phyloP scores from a whole-genome alignment of 495 filamentous ascomycete species.

The Tuber aestivum region DNA sequence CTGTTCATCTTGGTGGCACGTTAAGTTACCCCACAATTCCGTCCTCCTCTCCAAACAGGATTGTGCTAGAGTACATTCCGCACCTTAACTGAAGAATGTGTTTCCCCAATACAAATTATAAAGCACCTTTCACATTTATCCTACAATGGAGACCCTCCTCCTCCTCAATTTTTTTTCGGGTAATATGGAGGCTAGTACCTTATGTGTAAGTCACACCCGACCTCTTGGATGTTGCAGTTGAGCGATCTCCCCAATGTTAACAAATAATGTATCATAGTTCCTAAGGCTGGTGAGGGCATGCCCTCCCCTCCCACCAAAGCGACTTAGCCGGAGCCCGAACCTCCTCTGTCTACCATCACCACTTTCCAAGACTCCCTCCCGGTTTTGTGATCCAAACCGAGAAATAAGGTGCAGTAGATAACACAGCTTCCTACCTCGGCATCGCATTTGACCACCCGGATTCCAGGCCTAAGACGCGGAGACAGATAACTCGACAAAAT shows the following conservation, averaged over 20 bases:
- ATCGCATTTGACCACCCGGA: neutral
- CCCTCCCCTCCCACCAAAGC: neutral
- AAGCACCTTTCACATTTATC: neutral
- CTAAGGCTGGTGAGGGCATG: neutral
- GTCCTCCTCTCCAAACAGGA: conserved; percentile 1
- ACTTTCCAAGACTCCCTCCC: neutral
- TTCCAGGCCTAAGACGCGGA: neutral
- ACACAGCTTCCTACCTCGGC: neutral
- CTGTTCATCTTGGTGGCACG: neutral
- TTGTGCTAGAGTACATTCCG: neutral
- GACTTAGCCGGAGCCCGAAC: neutral
- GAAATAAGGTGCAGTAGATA: neutral
- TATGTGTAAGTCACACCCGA: neutral
- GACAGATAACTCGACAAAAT: neutral
- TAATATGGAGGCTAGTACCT: neutral
- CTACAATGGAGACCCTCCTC: neutral
- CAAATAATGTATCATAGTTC: neutral
- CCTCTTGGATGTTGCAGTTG: neutral
- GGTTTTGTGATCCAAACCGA: neutral
- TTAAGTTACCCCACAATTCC: neutral
- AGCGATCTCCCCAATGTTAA: neutral
- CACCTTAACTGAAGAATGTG: neutral
- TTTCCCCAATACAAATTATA: neutral
- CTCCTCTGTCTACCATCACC: neutral
- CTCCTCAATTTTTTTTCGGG: neutral